A percentile compares a stretch with the other conserved stretches of the same genome.
These are phyloP conservation scores for Wickerhamiella qilinensis DNA, from an alignment of 805 yeast genomes.

Conservation along the genomic window DNA sequence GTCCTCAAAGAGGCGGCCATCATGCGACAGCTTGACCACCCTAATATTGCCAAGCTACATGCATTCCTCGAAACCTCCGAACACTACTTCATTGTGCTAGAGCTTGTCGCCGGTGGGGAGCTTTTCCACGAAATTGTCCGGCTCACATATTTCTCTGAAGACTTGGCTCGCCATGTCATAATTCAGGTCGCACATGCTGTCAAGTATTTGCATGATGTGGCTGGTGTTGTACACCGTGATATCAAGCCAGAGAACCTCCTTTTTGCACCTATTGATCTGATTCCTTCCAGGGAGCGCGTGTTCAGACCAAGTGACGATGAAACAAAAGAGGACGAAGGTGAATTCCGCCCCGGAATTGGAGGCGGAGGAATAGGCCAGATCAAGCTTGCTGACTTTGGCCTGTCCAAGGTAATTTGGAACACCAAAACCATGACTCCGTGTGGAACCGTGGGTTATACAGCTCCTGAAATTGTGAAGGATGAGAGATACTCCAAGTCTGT, in stretches of 20 bases:
- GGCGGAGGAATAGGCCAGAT: constrained; percentile 86
- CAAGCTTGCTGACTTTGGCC: constrained; percentile 89
- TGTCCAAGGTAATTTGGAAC: constrained; percentile 80
- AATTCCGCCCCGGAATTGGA: constrained; percentile 62
- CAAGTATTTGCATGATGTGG: constrained; percentile 52
- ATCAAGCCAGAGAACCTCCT: constrained; percentile 68
- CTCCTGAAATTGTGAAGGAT: constrained; percentile 93
- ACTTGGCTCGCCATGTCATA: constrained; percentile 55
- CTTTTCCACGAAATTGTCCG: constrained; percentile 66
- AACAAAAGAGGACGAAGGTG: constrained; percentile 69
- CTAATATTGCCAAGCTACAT: constrained; percentile 41
- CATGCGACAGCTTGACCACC: constrained; percentile 48
- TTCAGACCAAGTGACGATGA: constrained; percentile 27
- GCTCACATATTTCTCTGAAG: constrained; percentile 60
- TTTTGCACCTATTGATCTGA: constrained; percentile 37
- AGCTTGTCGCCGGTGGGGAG: constrained; percentile 64
- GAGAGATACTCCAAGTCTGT: constrained; percentile 86
- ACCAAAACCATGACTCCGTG: constrained; percentile 91
- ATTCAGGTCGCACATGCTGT: constrained; percentile 56
- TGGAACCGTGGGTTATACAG: constrained; percentile 97
- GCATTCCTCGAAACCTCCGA: constrained; percentile 34
- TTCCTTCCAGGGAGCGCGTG: constrained; percentile 22
- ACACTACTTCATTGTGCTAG: constrained; percentile 49
- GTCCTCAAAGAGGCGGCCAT: constrained; percentile 58
- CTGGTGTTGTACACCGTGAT: constrained; percentile 63